phyloP scores from a whole-genome alignment of 2,329 filamentous ascomycete species.

The Hypoxylon sp. region DNA sequence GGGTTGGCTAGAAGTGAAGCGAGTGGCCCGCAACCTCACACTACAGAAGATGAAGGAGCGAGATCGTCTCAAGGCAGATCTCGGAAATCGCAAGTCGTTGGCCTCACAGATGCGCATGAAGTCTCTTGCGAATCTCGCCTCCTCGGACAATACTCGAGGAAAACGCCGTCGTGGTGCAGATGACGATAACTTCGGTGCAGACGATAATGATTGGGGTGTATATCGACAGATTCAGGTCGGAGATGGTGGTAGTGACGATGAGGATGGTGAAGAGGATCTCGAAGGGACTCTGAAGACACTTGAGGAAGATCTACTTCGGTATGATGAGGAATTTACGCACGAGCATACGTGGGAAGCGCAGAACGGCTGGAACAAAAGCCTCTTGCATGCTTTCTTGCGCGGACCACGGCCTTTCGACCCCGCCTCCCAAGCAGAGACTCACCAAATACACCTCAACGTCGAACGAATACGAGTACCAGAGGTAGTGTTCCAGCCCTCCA shows the following conservation, averaged over 20 bases:
- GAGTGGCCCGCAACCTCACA: conserved; percentile 73
- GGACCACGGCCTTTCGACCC: conserved; percentile 87
- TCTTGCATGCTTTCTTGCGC: conserved; percentile 88
- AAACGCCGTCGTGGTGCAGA: conserved; percentile 88
- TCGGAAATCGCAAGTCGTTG: conserved; percentile 95
- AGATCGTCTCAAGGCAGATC: conserved; percentile 89
- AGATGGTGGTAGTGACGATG: conserved; percentile 80
- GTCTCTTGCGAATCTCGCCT: conserved; percentile 91
- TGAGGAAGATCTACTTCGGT: conserved; percentile 84
- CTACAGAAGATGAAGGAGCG: conserved; percentile 91
- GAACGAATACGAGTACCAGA: conserved; percentile 95
- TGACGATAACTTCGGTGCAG: conserved; percentile 95
- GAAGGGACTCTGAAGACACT: conserved; percentile 75
- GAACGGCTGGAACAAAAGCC: conserved; percentile 91
- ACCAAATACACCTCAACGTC: conserved; percentile 95
- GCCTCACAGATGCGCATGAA: conserved; percentile 99
- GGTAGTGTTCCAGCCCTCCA: conserved; percentile 89
- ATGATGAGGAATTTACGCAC: conserved; percentile 90
- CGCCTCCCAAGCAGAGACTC: conserved; percentile 78
- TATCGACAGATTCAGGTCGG: conserved; percentile 92
- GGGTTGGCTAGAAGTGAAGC: conserved; percentile 84
- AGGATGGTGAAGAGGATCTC: conserved; percentile 92
- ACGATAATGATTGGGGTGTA: conserved; percentile 98
- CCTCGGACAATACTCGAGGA: conserved; percentile 84
- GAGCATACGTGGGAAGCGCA: conserved; percentile 92